These are phyloP conservation scores for Entoloma clypeatum DNA, from an alignment of 1,284 basidiomycete species.

Conservation along the genomic window DNA sequence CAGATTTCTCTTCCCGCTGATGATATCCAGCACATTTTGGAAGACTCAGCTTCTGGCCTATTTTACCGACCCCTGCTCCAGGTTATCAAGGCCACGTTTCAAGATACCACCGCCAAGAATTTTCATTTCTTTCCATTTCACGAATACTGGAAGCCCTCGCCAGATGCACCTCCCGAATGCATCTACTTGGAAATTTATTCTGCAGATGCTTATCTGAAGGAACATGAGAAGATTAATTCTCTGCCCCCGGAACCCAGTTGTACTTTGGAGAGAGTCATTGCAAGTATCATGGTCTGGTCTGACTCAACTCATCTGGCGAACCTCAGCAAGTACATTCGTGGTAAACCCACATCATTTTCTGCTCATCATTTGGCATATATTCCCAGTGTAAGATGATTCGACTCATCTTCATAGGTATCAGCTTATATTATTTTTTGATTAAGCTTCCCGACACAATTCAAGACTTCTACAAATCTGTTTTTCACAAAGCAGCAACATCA, in stretches of 20 bases:
- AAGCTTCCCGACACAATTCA: constrained; percentile 24
- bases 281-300: constrained; percentile 6
- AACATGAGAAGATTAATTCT: constrained; percentile 6
- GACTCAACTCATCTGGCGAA: constrained; percentile 16
- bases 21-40: too few relatives aligned
- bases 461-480: constrained; percentile 11
- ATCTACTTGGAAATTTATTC: constrained; percentile 13
- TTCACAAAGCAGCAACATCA: constrained; percentile 4
- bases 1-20: too few relatives aligned
- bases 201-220: constrained; percentile 6
- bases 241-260: constrained; percentile 2
- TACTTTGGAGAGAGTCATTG: constrained; percentile 3
- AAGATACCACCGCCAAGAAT: constrained; percentile 3
- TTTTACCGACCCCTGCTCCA: too few relatives aligned
- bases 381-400: background rate
- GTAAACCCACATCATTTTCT: constrained; percentile 1
- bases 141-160: constrained; percentile 2
- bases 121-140: constrained; percentile 18
- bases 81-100: constrained; percentile 14
- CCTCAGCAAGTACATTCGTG: constrained; percentile 15
- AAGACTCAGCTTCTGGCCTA: too few relatives aligned
- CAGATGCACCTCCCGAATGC: background rate
- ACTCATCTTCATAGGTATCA: background rate
- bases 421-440: too few relatives aligned
- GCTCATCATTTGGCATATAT: constrained; percentile 7